phyloP scores from a whole-genome alignment of 768 basidiomycete genomes.

The Lactifluus echinatus region DNA sequence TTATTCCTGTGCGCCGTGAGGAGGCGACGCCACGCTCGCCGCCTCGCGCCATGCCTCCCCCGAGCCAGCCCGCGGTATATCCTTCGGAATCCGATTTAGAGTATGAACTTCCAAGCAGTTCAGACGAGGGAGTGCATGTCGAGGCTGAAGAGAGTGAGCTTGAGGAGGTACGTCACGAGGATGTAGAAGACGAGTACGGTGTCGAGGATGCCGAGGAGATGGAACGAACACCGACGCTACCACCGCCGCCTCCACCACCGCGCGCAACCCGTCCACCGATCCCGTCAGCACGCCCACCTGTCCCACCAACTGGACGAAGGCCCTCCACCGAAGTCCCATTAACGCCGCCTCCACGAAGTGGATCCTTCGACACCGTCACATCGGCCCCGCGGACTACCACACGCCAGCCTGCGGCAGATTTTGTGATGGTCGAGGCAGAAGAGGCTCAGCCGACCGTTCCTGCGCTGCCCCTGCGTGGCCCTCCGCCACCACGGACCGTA shows the following conservation, averaged over 20 bases:
- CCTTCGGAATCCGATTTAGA: constrained; percentile 38
- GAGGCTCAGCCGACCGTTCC: constrained; percentile 29
- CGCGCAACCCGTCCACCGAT: constrained; percentile 24
- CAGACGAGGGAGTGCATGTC: constrained; percentile 54
- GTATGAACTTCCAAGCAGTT: constrained; percentile 31
- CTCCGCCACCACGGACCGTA: constrained; percentile 28
- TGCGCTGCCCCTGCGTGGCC: constrained; percentile 40
- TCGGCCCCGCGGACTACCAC: constrained; percentile 25
- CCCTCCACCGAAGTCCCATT: constrained; percentile 1
- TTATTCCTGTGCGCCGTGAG: neutral
- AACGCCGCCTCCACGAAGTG: constrained; percentile 11
- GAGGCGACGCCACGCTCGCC: constrained; percentile 26
- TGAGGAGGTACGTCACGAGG: constrained; percentile 56
- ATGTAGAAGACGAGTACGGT: constrained; percentile 29
- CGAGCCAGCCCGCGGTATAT: constrained; percentile 28
- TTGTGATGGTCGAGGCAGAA: constrained; percentile 27
- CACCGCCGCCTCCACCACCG: constrained; percentile 40
- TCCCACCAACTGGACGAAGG: constrained; percentile 2
- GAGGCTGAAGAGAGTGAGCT: constrained; percentile 68
- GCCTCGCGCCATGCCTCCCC: constrained; percentile 23
- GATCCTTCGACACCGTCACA: constrained; percentile 17
- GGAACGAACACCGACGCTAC: constrained; percentile 40
- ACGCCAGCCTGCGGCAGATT: constrained; percentile 26
- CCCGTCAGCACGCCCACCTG: constrained; percentile 18
- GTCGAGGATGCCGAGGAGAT: constrained; percentile 27